Conservation (phyloP, 192 early-diverging fungal genomes). For the Podila verticillata region DNA sequence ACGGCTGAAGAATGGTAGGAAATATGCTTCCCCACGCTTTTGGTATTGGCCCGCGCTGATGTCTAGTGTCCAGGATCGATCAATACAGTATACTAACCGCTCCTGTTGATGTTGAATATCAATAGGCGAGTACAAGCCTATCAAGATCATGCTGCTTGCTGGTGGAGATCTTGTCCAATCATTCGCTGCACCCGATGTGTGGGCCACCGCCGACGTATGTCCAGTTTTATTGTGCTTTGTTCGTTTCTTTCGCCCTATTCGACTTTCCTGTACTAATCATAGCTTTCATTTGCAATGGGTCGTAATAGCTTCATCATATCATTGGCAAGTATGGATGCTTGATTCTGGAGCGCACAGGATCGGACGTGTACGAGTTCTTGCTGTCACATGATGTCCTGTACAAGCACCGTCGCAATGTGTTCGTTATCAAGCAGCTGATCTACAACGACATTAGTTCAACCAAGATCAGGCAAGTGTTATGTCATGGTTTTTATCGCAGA, state of each 20-base stretch:
- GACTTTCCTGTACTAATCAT: too few relatives aligned
- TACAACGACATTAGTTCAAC: slow-evolving; percentile 98
- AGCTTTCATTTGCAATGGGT: not conserved
- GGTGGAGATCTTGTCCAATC: slow-evolving; percentile 98
- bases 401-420: slow-evolving; percentile 88
- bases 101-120: too few relatives aligned
- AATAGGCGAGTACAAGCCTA: slow-evolving; percentile 64
- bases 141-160: slow-evolving; percentile 92
- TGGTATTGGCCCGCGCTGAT: not conserved
- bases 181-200: slow-evolving; percentile 90
- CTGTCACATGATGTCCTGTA: slow-evolving; percentile 91
- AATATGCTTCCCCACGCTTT: not conserved
- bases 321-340: slow-evolving; percentile 92
- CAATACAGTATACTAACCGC: not conserved
- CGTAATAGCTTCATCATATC: slow-evolving; percentile 83
- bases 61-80: too few relatives aligned
- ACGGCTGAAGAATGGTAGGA: slow-evolving; percentile 63
- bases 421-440: slow-evolving; percentile 95
- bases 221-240: not conserved
- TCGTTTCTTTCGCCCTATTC: not conserved
- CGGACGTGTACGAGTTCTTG: slow-evolving; percentile 94
- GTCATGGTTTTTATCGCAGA: not conserved
- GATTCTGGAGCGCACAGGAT: slow-evolving; percentile 94
- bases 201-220: slow-evolving; percentile 88
- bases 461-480: slow-evolving; percentile 79